Evolutionary conservation across 75 land plant genomes (phyloP), one percentile per base, ranked within the genome.

Genomic region (Larix kaempferi): DNA sequence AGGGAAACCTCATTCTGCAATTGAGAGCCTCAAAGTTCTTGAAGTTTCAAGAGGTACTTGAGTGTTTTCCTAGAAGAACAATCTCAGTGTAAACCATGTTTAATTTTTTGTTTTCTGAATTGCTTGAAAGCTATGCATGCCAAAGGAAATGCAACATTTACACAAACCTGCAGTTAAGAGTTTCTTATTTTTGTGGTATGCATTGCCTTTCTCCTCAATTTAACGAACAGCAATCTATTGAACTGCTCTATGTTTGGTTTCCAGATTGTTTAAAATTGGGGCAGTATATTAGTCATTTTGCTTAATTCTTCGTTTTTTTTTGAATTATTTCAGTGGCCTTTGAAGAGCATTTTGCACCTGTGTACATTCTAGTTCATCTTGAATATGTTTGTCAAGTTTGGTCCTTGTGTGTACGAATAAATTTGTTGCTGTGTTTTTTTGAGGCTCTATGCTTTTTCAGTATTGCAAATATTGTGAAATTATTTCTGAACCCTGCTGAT

Each of bases 11-110:
- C 22, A 91, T 91, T 22, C 93, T 94, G 69, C 99, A 97, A 81
- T 88, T 94, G 11, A 83, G 99, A 84, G 99, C 95, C 67, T 97
- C 99, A n/a, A 97, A 97, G 64, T 94, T 95, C 74, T 75, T 93
- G 80, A 97, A 93, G 83, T 97, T 95, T 75, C 99, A 97, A 83
- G 99, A 97, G 99, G 99, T 97, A 49, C n/a, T 19, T 10, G 19
- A 16, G 57, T 56, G 13, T 21, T 3, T 56, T 65, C 57, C 56
- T 55, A 26, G 29, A 16, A 8, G 6, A 16, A 15, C 27, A n/a
- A 12, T 66, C 25, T 8, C 76, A 17, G 41, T 25, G 26, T 14
- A 57, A 29, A 2, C 35, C 5, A 35, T 33, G 5, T 2, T 33
- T 8, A 12, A 37, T 17, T 17, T 15, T 65, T 65, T 35, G 33